Evolutionary conservation across 495 filamentous ascomycete species (phyloP).

Genomic region (Annulohypoxylon maeteangense): DNA sequence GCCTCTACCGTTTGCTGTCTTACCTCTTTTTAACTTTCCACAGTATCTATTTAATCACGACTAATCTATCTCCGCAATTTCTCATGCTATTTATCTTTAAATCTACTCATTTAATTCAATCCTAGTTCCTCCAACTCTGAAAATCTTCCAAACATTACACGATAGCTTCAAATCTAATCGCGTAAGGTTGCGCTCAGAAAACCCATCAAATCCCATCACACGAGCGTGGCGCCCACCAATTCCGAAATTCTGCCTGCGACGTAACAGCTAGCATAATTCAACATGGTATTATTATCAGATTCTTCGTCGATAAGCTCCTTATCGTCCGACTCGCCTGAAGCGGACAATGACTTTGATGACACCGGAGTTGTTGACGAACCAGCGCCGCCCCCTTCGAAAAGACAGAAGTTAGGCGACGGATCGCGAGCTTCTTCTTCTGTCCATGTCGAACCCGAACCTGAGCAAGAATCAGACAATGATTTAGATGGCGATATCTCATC

Average conservation of each 20-base stretch:
- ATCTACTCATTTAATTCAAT: background rate
- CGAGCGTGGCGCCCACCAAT: background rate
- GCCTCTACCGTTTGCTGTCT: slow-evolving; percentile 8
- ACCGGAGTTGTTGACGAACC: slow-evolving; percentile 50
- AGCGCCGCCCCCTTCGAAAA: slow-evolving; percentile 59
- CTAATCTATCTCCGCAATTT: background rate
- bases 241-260: background rate
- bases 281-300: slow-evolving; percentile 46
- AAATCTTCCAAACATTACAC: background rate
- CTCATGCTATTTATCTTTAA: background rate
- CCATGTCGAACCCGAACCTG: slow-evolving; percentile 55
- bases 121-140: background rate
- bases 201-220: background rate
- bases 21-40: background rate
- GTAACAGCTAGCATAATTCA: background rate
- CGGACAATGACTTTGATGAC: slow-evolving; percentile 59
- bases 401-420: slow-evolving; percentile 58
- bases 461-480: slow-evolving; percentile 50
- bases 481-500: slow-evolving; percentile 74
- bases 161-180: background rate
- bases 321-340: slow-evolving; percentile 60
- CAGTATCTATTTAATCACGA: background rate
- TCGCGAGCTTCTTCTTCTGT: slow-evolving; percentile 60
- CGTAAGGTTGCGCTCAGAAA: background rate
- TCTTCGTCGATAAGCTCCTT: slow-evolving; percentile 49